Conservation (phyloP, 1,284 basidiomycete genomes). For the Xanthoconium separans region DNA sequence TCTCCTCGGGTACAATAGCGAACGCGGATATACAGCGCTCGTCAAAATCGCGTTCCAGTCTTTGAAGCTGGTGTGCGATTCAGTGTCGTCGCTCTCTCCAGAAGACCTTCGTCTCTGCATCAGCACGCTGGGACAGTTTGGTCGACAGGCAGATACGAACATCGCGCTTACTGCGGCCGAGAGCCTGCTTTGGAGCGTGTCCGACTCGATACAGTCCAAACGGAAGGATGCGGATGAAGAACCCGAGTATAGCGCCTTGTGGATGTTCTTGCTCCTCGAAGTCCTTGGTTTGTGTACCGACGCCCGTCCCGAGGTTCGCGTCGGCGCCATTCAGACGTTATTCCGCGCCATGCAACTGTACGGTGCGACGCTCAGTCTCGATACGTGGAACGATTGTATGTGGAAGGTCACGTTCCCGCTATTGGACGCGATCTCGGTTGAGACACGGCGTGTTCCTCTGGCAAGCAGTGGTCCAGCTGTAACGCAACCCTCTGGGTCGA, state of each 20-base stretch:
- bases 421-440: conserved; percentile 66
- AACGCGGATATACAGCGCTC: conserved; percentile 63
- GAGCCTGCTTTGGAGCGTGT: conserved; percentile 89
- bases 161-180: conserved; percentile 93
- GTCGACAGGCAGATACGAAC: conserved; percentile 90
- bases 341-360: conserved; percentile 95
- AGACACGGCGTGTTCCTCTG: conserved; percentile 42
- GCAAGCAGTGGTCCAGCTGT: conserved; percentile 25
- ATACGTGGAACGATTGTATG: conserved; percentile 86
- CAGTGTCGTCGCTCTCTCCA: conserved; percentile 77
- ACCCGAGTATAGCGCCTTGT: conserved; percentile 76
- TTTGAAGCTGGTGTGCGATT: conserved; percentile 92
- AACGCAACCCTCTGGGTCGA: conserved; percentile 12
- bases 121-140: conserved; percentile 86
- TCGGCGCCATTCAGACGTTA: conserved; percentile 92
- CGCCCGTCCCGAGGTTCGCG: conserved; percentile 81
- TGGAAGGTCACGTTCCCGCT: conserved; percentile 91
- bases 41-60: conserved; percentile 94
- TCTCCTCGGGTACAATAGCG: conserved; percentile 52
- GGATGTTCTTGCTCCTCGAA: conserved; percentile 89
- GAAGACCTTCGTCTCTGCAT: conserved; percentile 87
- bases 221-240: conserved; percentile 66
- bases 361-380: conserved; percentile 74
- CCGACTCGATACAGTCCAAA: conserved; percentile 85
- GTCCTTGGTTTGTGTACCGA: conserved; percentile 84